phyloP scores from a whole-genome alignment of 176 grass and related monocot species.

The Musa schizocarpa region DNA sequence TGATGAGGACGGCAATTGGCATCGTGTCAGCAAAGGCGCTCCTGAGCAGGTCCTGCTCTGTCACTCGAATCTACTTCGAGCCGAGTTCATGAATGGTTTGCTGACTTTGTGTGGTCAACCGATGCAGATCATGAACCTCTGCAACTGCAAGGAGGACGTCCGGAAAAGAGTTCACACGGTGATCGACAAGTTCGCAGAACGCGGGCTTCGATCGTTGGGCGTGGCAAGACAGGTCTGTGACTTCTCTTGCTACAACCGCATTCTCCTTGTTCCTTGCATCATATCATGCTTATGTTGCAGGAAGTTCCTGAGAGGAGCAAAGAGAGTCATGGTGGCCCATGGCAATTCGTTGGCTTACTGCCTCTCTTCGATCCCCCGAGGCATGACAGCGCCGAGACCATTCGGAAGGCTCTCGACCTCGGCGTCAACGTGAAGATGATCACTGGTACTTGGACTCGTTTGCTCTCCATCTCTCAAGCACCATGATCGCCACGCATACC shows the following conservation, averaged over 20 bases:
- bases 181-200: slow-evolving; percentile 93
- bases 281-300: slow-evolving; percentile 27
- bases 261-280: background rate
- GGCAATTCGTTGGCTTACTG: slow-evolving; percentile 90
- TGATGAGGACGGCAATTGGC: slow-evolving; percentile 67
- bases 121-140: slow-evolving; percentile 70
- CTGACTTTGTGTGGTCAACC: slow-evolving; percentile 14
- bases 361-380: slow-evolving; percentile 94
- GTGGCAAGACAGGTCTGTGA: slow-evolving; percentile 73
- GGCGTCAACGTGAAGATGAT: slow-evolving; percentile 99
- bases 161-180: slow-evolving; percentile 55
- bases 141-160: slow-evolving; percentile 85
- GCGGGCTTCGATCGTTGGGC: slow-evolving; percentile 88
- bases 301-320: slow-evolving; percentile 89
- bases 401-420: slow-evolving; percentile 85
- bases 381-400: slow-evolving; percentile 98
- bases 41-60: slow-evolving; percentile 60
- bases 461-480: background rate
- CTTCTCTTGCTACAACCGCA: background rate
- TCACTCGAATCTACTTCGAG: no score
- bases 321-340: slow-evolving; percentile 63
- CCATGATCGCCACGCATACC: no score
- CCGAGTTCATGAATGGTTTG: background rate
- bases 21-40: slow-evolving; percentile 93
- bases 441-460: slow-evolving; percentile 41